phyloP scores from a whole-genome alignment of 2,329 filamentous ascomycete genomes.

The Trichocomaceae sp. region DNA sequence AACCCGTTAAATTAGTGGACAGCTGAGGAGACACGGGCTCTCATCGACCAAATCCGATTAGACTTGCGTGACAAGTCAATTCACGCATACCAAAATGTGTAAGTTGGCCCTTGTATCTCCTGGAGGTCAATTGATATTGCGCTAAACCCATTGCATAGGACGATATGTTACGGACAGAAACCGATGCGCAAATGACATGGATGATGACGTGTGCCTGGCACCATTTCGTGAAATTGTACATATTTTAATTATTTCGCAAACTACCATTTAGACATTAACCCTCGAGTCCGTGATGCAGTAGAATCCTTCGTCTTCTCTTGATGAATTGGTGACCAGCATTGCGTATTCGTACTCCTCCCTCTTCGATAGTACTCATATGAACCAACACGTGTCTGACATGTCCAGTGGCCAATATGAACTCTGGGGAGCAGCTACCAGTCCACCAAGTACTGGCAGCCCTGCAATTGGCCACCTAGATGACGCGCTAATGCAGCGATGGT shows the following conservation, averaged over 20 bases:
- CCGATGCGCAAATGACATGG: neutral
- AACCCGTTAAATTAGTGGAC: neutral
- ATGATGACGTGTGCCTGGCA: neutral
- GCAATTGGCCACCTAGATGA: too few species aligned
- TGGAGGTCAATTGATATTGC: neutral
- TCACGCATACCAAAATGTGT: constrained; percentile 1
- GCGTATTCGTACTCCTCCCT: too few species aligned
- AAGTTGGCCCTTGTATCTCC: neutral
- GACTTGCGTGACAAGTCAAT: constrained; percentile 1
- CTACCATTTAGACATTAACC: too few species aligned
- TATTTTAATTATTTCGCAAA: neutral
- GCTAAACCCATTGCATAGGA: neutral
- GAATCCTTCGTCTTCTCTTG: too few species aligned
- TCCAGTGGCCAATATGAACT: too few species aligned
- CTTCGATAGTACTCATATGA: too few species aligned
- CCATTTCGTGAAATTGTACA: neutral
- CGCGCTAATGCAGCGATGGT: too few species aligned
- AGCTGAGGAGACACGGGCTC: neutral
- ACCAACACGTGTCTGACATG: too few species aligned
- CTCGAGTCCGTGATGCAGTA: too few species aligned
- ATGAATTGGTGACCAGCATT: too few species aligned
- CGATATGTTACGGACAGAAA: constrained; percentile 5
- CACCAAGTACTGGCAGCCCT: too few species aligned
- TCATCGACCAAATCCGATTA: neutral
- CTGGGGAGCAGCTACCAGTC: too few species aligned